Evolutionary conservation across 208 protist genomes (phyloP).

Genomic region (Vickermania ingenoplastis): DNA sequence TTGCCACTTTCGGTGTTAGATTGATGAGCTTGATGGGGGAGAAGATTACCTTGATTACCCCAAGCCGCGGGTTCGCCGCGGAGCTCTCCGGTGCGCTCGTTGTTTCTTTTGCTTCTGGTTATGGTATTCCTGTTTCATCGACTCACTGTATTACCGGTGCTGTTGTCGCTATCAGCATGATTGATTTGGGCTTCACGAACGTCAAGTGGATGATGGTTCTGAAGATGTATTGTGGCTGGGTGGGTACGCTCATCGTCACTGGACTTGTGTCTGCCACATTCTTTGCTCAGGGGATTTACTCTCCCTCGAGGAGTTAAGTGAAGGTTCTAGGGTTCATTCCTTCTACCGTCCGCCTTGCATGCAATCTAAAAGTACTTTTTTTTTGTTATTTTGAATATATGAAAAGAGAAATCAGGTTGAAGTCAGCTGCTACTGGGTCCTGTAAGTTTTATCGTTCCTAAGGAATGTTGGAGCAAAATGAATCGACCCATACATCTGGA

Average conservation of each 20-base stretch:
- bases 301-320: conserved; percentile 12
- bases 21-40: conserved; percentile 68
- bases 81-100: conserved; percentile 65
- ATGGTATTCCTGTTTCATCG: conserved; percentile 77
- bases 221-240: conserved; percentile 71
- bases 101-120: conserved; percentile 68
- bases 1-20: conserved; percentile 60
- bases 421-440: too few species aligned
- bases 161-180: conserved; percentile 73
- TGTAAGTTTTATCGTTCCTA: too few species aligned
- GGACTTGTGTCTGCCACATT: conserved; percentile 53
- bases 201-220: conserved; percentile 65
- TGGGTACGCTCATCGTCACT: conserved; percentile 47
- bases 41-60: conserved; percentile 70
- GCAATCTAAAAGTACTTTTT: too few species aligned
- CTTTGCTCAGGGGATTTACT: conserved; percentile 66
- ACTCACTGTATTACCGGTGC: conserved; percentile 88
- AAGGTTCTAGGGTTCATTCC: too few species aligned
- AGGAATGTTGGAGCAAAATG: too few species aligned
- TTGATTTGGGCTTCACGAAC: conserved; percentile 48
- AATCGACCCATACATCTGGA: too few species aligned
- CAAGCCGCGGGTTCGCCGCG: conserved; percentile 60
- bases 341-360: too few species aligned
- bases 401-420: too few species aligned
- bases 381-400: too few species aligned